phyloP scores from a whole-genome alignment of 495 filamentous ascomycete species.

The Hyaloscypha variabilis region DNA sequence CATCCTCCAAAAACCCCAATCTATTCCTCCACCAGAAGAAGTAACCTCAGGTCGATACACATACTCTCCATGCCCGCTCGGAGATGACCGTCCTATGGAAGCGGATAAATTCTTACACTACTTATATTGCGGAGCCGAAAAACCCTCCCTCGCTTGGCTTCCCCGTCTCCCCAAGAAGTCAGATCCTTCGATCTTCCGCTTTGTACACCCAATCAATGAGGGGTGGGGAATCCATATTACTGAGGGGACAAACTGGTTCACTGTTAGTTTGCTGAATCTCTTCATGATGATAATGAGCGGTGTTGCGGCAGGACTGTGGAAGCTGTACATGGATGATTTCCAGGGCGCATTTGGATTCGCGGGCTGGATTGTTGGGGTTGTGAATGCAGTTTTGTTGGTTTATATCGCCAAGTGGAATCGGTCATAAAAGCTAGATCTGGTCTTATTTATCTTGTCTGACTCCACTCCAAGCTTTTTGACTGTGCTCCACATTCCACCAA shows the following conservation, averaged over 20 bases:
- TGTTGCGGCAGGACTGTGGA: constrained; percentile 4
- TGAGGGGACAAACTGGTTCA: constrained; percentile 1
- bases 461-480: too few relatives aligned
- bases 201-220: not conserved
- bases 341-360: constrained; percentile 16
- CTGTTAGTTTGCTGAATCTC: not conserved
- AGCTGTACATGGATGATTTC: constrained; percentile 6
- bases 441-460: too few relatives aligned
- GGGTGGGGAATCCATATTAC: constrained; percentile 13
- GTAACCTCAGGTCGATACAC: not conserved
- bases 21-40: constrained; percentile 3
- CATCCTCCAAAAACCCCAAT: not conserved
- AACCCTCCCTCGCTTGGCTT: not conserved
- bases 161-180: constrained; percentile 1
- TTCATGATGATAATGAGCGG: not conserved
- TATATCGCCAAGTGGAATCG: too few relatives aligned
- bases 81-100: not conserved
- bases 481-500: too few relatives aligned
- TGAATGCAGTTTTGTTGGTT: not conserved
- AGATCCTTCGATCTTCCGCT: not conserved
- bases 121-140: not conserved
- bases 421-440: too few relatives aligned
- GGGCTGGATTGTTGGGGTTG: constrained; percentile 1
- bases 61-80: constrained; percentile 3
- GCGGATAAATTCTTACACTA: constrained; percentile 5